phyloP scores from a whole-genome alignment of 768 basidiomycete species.

The Termitomyces sp. region DNA sequence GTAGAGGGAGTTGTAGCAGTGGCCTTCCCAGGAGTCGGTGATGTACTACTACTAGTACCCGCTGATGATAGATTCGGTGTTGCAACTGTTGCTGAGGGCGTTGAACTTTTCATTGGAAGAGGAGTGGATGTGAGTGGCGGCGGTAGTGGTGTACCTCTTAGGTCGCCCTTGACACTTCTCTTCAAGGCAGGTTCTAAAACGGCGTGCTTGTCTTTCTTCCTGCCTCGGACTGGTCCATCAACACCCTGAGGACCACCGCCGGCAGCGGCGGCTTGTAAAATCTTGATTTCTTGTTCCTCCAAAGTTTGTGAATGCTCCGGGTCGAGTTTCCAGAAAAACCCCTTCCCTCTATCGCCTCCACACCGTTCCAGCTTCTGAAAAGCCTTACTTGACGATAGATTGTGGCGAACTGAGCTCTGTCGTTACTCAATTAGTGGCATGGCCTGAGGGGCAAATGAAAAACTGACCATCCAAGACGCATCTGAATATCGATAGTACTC shows the following conservation, averaged over 20 bases:
- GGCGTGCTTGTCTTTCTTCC: conserved; percentile 58
- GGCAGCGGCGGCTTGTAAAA: conserved; percentile 30
- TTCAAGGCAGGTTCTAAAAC: conserved; percentile 60
- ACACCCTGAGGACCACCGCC: conserved; percentile 21
- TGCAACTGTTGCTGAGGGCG: conserved; percentile 14
- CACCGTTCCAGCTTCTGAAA: conserved; percentile 89
- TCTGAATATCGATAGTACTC: conserved; percentile 90
- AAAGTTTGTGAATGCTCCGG: conserved; percentile 62
- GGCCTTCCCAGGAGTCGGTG: conserved; percentile 17
- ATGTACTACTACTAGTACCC: conserved; percentile 13
- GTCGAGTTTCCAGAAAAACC: conserved; percentile 91
- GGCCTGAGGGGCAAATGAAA: not conserved
- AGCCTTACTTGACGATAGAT: conserved; percentile 86
- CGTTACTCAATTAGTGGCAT: not conserved
- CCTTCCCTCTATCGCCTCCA: conserved; percentile 84
- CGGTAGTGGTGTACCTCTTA: conserved; percentile 52
- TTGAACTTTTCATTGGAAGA: conserved; percentile 39
- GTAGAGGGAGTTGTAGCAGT: conserved; percentile 24
- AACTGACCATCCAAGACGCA: conserved; percentile 86
- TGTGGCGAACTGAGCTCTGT: conserved; percentile 91
- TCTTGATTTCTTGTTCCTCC: conserved; percentile 65
- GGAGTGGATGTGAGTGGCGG: conserved; percentile 69
- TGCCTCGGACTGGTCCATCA: conserved; percentile 27
- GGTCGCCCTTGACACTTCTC: conserved; percentile 63
- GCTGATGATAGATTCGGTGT: conserved; percentile 19